phyloP scores from a whole-genome alignment of 2,329 filamentous ascomycete genomes.

The Talaromyces sp. region DNA sequence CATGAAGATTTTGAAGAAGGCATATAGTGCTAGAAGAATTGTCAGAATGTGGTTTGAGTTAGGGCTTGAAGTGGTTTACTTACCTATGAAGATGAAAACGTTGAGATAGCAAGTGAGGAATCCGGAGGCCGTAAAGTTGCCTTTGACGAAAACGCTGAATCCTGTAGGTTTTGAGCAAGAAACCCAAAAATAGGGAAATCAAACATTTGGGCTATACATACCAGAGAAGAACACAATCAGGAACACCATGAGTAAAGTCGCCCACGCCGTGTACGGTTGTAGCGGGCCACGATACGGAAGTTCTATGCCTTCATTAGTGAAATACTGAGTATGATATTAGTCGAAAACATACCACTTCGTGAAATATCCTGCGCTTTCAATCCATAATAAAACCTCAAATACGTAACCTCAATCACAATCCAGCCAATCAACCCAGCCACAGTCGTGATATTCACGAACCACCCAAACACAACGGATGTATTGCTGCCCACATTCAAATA shows the following conservation, averaged over 20 bases:
- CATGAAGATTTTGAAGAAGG: constrained; percentile 21
- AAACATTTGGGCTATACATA: not conserved
- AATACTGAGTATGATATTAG: not conserved
- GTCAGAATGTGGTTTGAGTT: not conserved
- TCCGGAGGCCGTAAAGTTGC: constrained; percentile 43
- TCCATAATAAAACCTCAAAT: constrained; percentile 55
- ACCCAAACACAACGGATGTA: constrained; percentile 64
- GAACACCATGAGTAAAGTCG: constrained; percentile 52
- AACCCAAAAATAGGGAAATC: not conserved
- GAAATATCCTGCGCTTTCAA: constrained; percentile 58
- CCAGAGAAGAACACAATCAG: constrained; percentile 36
- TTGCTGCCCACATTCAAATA: constrained; percentile 63
- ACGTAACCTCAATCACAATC: constrained; percentile 36
- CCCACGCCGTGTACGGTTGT: constrained; percentile 64
- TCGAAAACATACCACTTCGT: constrained; percentile 33
- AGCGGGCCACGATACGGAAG: constrained; percentile 59
- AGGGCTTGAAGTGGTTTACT: constrained; percentile 41
- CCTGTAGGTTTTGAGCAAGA: constrained; percentile 29
- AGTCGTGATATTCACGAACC: constrained; percentile 68
- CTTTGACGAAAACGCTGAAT: constrained; percentile 62
- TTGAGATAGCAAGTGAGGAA: constrained; percentile 67
- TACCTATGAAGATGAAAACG: constrained; percentile 57
- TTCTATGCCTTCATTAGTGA: not conserved
- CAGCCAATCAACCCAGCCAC: constrained; percentile 69
- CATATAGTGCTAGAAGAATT: constrained; percentile 5